Evolutionary conservation across 306 rosid species (phyloP), one percentile per base, ranked within the genome.

Genomic region (Quercus robur): DNA sequence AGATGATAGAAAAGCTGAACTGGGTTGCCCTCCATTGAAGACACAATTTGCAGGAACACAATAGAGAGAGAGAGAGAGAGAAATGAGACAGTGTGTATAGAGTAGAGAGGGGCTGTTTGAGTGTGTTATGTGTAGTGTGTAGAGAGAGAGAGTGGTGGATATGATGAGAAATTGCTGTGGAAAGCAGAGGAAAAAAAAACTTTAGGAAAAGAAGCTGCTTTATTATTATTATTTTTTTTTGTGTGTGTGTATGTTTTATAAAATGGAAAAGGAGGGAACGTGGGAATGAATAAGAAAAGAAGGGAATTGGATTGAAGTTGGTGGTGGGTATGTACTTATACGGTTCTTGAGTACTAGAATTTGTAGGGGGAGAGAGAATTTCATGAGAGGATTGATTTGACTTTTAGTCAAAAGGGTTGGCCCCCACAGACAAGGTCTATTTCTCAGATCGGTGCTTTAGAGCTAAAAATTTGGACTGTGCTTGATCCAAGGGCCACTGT

Each of bases 331-430:
- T 75, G 71, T 82, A 71, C 56, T 49, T 21, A 68, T 68, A 86
- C 78, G 61, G 58, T 67, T 83, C 14, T 67, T 52, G 71, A 62
- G 79, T 78, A 79, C 21, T 28, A 61, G 56, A 58, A 44, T 64
- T 63, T 63, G 81, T 71, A 68, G 80, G 5, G 26, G 67, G 71
- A 64, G 81, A 67, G 49, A 75, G 84, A 86, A 71, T 64, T 66
- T 75, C 18, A 56, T 26, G 76, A 76, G 70, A 62, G 55, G 79
- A 83, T 52, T 69, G 87, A 90, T 82, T 81, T 85, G 89, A 87
- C 87, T 87, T 85, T 86, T 86, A 91, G 97, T 94, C 97, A 92
- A 90, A 78, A 82, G 86, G 35, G 6, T 3, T 78, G 78, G 96
- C 88, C 59, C 87, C 95, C 86, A 87, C 85, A 75, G 84, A 83